These are phyloP conservation scores for Aegilops longissima DNA, from an alignment of 176 grass and related monocot species.

Conservation along the genomic window DNA sequence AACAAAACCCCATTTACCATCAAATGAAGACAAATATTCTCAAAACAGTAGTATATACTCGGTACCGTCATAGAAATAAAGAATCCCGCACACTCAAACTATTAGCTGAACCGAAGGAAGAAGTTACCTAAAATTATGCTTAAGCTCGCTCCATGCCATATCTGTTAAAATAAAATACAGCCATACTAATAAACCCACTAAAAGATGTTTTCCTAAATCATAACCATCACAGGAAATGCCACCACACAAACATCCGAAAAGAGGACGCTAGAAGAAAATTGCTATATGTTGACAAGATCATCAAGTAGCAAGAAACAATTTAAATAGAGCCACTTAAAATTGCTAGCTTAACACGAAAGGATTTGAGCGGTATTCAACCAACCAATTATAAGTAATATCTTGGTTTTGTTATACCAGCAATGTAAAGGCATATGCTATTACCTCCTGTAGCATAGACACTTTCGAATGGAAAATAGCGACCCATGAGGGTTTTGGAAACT, in stretches of 20 bases:
- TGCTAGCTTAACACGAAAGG: not conserved
- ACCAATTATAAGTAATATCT: not conserved
- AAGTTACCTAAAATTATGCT: not conserved
- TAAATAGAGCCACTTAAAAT: not conserved
- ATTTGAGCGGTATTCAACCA: not conserved
- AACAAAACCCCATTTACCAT: not conserved
- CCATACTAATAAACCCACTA: not conserved
- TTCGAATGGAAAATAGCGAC: too few relatives aligned
- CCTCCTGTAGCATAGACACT: too few relatives aligned
- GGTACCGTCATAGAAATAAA: not conserved
- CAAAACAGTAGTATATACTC: not conserved
- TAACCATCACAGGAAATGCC: not conserved
- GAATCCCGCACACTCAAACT: not conserved
- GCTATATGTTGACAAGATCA: not conserved
- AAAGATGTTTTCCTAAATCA: not conserved
- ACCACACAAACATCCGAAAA: too few relatives aligned
- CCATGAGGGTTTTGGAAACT: too few relatives aligned
- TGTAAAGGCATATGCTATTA: too few relatives aligned
- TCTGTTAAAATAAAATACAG: not conserved
- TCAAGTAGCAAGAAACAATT: not conserved
- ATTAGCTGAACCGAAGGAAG: not conserved
- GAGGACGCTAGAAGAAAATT: not conserved
- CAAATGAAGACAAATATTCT: not conserved
- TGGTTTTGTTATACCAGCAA: not conserved
- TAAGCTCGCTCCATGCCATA: not conserved